Base-by-base conservation (phyloP, 371 early-diverging fungal genomes). In the Lichtheimia hyalospora region DNA sequence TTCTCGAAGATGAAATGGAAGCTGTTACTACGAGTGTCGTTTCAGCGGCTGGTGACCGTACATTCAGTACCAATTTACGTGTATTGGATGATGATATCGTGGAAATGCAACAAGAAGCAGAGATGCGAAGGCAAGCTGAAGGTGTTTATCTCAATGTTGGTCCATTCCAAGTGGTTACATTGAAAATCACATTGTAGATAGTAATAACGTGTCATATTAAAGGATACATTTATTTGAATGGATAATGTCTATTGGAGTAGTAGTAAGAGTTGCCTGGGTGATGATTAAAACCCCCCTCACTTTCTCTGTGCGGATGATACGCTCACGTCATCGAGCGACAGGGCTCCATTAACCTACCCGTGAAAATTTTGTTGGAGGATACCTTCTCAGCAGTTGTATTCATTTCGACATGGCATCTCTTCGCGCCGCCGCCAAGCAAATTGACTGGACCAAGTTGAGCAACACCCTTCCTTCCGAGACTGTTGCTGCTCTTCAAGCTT, bases 381-480 rank as follows among this genome's bases (percentile, higher is more conserved):
- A 51, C 34, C 46, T 16, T 52, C 52, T 43, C 52, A 23, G 18
- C 25, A 15, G 50, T 58, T 54, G 23, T 40, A 39, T 41, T 55
- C 14, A 54, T 42, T 53, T 40, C 42, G 61, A 21, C 61, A 62
- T 62, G 62, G 61, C 61, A 44, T 62, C 80, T 65, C 64, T 80
- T 52, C 81, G 81, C 71, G 74, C 86, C 57, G 87, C 89, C 64
- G 86, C 82, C 52, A 70, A 79, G 64, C 70, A 74, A 60, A 84
- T 97, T 71, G 93, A 96, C 89, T 96, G 95, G 94, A 73, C 89
- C 68, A 89, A 89, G 69, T 80, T 97, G 71, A 82, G 86, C 73
- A 82, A 85, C 56, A 90, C 89, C 67, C 85, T 97, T 56, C 85
- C 89, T 71, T 88, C 92, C 62, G 96, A 97, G 70, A 96, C 96